Conservation (phyloP, 2,329 filamentous ascomycete genomes). For the Calonectria hawksworthii region DNA sequence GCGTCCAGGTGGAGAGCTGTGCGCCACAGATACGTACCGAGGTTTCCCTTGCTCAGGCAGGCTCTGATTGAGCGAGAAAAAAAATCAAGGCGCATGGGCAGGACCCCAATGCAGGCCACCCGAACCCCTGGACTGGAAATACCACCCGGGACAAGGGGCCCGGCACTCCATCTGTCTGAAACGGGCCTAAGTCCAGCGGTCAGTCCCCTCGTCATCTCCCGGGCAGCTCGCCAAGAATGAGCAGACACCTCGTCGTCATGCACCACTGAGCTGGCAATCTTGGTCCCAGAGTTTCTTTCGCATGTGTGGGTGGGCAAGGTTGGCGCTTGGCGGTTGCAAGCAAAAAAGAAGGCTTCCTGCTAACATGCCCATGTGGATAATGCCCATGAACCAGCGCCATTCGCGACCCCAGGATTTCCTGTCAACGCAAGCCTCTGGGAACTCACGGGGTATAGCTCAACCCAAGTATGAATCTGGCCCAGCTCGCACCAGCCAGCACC, state of each 20-base stretch:
- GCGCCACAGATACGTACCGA: constrained; percentile 16
- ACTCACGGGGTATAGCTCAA: neutral
- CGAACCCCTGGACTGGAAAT: constrained; percentile 25
- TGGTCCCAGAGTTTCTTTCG: constrained; percentile 2
- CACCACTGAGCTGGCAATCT: constrained; percentile 10
- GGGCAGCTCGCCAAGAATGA: constrained; percentile 15
- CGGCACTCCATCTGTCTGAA: constrained; percentile 41
- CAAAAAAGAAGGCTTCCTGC: neutral
- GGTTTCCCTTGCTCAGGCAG: neutral
- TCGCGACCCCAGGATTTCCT: constrained; percentile 6
- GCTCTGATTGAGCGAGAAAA: constrained; percentile 1
- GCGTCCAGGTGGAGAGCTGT: constrained; percentile 29
- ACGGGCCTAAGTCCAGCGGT: constrained; percentile 41
- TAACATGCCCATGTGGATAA: neutral
- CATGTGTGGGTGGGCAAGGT: neutral
- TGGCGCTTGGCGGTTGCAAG: neutral
- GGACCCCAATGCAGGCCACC: constrained; percentile 2
- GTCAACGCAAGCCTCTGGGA: neutral
- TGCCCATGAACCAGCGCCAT: neutral
- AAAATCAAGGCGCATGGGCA: constrained; percentile 5
- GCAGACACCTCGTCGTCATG: constrained; percentile 14
- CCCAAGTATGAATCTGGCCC: neutral
- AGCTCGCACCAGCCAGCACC: neutral
- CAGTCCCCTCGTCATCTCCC: constrained; percentile 44
- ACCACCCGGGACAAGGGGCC: constrained; percentile 7